Evolutionary conservation across 768 basidiomycete genomes (phyloP).

Genomic region (Asterophora lycoperdoides): DNA sequence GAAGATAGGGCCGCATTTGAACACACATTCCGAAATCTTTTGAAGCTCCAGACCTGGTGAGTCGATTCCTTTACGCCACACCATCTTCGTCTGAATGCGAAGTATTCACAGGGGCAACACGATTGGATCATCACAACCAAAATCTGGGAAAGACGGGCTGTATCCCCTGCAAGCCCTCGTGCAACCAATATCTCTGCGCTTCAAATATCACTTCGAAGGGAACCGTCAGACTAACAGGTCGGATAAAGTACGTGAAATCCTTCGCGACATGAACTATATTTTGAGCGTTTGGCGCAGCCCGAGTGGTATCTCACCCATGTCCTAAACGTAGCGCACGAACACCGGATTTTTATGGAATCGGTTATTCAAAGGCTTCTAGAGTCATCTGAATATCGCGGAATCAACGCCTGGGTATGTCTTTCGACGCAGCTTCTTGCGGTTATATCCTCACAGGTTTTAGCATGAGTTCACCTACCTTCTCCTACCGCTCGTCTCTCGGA

Average conservation of each 20-base stretch:
- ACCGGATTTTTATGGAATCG: slow-evolving; percentile 72
- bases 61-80: slow-evolving; percentile 24
- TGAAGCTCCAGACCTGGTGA: slow-evolving; percentile 75
- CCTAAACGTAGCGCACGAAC: slow-evolving; percentile 82
- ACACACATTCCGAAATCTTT: slow-evolving; percentile 67
- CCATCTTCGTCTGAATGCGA: neutral
- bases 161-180: slow-evolving; percentile 85
- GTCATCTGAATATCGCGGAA: slow-evolving; percentile 52
- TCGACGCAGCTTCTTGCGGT: neutral
- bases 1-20: slow-evolving; percentile 68
- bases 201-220: slow-evolving; percentile 94
- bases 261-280: neutral
- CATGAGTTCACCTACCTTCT: slow-evolving; percentile 80
- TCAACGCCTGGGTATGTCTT: slow-evolving; percentile 71
- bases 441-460: slow-evolving; percentile 34
- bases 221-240: slow-evolving; percentile 81
- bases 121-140: slow-evolving; percentile 25
- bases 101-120: slow-evolving; percentile 44
- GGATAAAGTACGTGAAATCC: slow-evolving; percentile 65
- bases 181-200: slow-evolving; percentile 78
- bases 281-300: slow-evolving; percentile 47
- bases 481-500: slow-evolving; percentile 70
- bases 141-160: slow-evolving; percentile 49
- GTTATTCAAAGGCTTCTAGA: slow-evolving; percentile 69
- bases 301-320: slow-evolving; percentile 97